A percentile compares a stretch with the other conserved stretches of the same genome.
Evolutionary conservation across 2,329 filamentous ascomycete species (phyloP).

Genomic region (Aureobasidium vineae): DNA sequence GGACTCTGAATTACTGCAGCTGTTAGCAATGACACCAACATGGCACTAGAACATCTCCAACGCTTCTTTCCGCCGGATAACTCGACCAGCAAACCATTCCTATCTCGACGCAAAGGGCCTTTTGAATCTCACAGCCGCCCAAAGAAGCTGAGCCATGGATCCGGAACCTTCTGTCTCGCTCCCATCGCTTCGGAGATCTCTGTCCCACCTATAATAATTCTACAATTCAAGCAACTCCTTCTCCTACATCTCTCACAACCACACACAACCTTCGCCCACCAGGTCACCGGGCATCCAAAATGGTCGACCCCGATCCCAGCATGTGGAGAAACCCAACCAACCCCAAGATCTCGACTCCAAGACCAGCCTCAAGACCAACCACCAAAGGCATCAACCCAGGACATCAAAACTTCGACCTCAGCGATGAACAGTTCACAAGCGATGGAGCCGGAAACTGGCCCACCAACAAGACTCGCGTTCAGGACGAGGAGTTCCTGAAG

Average conservation of each 20-base stretch:
- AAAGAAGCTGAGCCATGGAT: neutral
- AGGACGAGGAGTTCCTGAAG: neutral
- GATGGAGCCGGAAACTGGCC: neutral
- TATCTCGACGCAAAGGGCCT: neutral
- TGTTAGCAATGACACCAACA: too few relatives aligned
- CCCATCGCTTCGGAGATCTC: neutral
- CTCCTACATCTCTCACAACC: neutral
- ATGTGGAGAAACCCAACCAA: neutral
- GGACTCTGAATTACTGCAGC: too few relatives aligned
- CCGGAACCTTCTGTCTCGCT: neutral
- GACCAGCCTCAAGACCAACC: neutral
- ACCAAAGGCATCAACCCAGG: neutral
- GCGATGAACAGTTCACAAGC: neutral
- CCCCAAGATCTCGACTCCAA: neutral
- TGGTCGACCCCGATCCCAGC: neutral
- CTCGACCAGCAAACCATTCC: too few relatives aligned
- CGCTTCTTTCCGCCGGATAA: too few relatives aligned
- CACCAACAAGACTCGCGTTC: neutral
- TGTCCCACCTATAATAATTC: neutral
- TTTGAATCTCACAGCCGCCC: neutral
- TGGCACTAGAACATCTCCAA: too few relatives aligned
- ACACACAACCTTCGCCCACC: neutral
- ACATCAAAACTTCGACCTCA: constrained; percentile 5
- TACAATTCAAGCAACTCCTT: neutral
- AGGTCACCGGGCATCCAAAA: neutral